A percentile compares a stretch with the other conserved stretches of the same genome.
These are phyloP conservation scores for Teratosphaeria epicoccoides DNA, from an alignment of 2,329 filamentous ascomycete species.

Conservation along the genomic window DNA sequence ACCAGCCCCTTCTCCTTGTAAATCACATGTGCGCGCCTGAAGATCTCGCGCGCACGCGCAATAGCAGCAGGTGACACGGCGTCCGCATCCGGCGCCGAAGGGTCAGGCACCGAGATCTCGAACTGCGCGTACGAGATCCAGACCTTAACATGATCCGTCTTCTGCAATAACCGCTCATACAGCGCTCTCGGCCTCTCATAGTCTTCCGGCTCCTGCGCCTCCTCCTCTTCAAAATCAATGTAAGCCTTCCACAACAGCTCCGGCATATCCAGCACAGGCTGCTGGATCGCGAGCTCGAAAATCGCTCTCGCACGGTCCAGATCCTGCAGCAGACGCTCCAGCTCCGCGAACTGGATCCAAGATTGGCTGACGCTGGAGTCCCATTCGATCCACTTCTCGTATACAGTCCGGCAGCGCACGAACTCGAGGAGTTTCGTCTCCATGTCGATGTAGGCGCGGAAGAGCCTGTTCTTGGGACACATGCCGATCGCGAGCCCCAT, in stretches of 20 bases:
- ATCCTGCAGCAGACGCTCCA: constrained; percentile 86
- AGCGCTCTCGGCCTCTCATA: constrained; percentile 71
- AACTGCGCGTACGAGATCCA: constrained; percentile 99
- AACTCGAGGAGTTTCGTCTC: constrained; percentile 95
- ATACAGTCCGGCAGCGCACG: constrained; percentile 75
- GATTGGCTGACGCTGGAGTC: constrained; percentile 83
- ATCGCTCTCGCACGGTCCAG: constrained; percentile 79
- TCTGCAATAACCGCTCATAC: constrained; percentile 83
- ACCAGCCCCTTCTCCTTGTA: constrained; percentile 88
- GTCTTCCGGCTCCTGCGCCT: constrained; percentile 50
- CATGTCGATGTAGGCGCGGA: constrained; percentile 84
- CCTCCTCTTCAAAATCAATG: constrained; percentile 96
- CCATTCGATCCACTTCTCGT: constrained; percentile 89
- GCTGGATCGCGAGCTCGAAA: constrained; percentile 78
- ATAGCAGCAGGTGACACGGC: constrained; percentile 60
- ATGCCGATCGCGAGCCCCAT: constrained; percentile 83
- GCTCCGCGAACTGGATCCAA: constrained; percentile 92
- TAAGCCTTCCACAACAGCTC: constrained; percentile 96
- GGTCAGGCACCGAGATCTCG: constrained; percentile 85
- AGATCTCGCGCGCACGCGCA: constrained; percentile 67
- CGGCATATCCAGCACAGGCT: constrained; percentile 85
- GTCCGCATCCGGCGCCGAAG: constrained; percentile 45
- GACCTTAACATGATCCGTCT: constrained; percentile 98
- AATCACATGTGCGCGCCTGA: constrained; percentile 71
- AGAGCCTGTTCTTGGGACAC: constrained; percentile 92